These are phyloP conservation scores for Suhomyces terraborum DNA, from an alignment of 1,139 yeast genomes.

Conservation along the genomic window DNA sequence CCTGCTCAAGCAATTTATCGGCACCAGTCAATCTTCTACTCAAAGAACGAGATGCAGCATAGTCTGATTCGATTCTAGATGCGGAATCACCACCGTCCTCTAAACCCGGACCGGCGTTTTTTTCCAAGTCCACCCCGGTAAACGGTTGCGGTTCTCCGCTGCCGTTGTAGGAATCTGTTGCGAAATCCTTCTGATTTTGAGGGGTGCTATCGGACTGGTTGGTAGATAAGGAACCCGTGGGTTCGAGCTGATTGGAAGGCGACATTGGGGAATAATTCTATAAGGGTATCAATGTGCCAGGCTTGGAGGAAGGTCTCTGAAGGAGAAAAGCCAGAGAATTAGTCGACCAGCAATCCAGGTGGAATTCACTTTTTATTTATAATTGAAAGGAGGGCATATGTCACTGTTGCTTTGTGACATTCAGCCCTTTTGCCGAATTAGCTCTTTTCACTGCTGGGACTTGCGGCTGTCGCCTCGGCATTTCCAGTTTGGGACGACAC, in stretches of 20 bases:
- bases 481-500: slow-evolving; percentile 4
- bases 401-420: neutral
- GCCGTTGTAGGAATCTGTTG: slow-evolving; percentile 17
- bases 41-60: slow-evolving; percentile 28
- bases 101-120: slow-evolving; percentile 6
- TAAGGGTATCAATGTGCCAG: neutral
- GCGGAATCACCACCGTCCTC: slow-evolving; percentile 28
- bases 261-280: slow-evolving; percentile 3
- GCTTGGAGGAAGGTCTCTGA: neutral
- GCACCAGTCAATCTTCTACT: slow-evolving; percentile 31
- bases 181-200: slow-evolving; percentile 9
- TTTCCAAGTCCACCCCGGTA: slow-evolving; percentile 19
- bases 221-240: slow-evolving; percentile 9
- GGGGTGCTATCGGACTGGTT: slow-evolving; percentile 10
- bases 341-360: slow-evolving; percentile 1
- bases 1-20: slow-evolving; percentile 26
- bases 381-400: slow-evolving; percentile 1
- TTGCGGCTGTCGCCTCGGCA: slow-evolving; percentile 8
- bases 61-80: slow-evolving; percentile 30
- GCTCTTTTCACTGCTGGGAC: neutral
- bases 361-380: slow-evolving; percentile 2
- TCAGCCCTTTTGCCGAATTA: slow-evolving; percentile 3
- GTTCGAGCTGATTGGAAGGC: slow-evolving; percentile 6
- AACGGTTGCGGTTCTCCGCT: slow-evolving; percentile 18
- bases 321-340: slow-evolving; percentile 4